Evolutionary conservation across 192 early-diverging fungal genomes (phyloP).

Genomic region (Coemansia sp.): DNA sequence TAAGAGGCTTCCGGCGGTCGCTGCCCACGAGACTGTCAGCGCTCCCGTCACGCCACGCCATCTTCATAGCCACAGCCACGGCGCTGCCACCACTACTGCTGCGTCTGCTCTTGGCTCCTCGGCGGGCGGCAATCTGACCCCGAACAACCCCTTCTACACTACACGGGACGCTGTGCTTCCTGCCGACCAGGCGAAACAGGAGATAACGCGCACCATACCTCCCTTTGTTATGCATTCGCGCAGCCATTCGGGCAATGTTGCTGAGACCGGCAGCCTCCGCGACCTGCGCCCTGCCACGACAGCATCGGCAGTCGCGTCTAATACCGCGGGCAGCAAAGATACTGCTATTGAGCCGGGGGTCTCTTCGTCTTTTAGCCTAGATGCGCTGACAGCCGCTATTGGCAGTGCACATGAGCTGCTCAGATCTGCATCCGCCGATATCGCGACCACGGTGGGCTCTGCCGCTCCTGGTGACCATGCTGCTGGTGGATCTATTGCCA

Average conservation of each 20-base stretch:
- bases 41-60: slow-evolving; percentile 26
- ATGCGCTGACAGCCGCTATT: slow-evolving; percentile 19
- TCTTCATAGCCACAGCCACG: not conserved
- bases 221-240: slow-evolving; percentile 27
- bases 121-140: not conserved
- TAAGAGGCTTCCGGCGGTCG: not conserved
- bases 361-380: not conserved
- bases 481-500: not conserved
- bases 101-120: slow-evolving; percentile 1
- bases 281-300: slow-evolving; percentile 18
- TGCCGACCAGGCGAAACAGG: not conserved
- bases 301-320: not conserved
- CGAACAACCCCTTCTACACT: slow-evolving; percentile 31
- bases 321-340: not conserved
- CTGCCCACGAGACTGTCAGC: slow-evolving; percentile 15
- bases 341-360: not conserved
- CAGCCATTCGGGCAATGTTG: slow-evolving; percentile 35
- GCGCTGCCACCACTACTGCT: not conserved
- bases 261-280: slow-evolving; percentile 48
- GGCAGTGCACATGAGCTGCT: slow-evolving; percentile 24
- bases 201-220: not conserved
- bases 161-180: not conserved
- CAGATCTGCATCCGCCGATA: not conserved
- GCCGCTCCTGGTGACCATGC: not conserved
- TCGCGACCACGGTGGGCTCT: not conserved